Percentiles rank a stretch among this genome's conserved stretches.
phyloP scores from a whole-genome alignment of 1,284 basidiomycete species.

The Pterulicium gracile region DNA sequence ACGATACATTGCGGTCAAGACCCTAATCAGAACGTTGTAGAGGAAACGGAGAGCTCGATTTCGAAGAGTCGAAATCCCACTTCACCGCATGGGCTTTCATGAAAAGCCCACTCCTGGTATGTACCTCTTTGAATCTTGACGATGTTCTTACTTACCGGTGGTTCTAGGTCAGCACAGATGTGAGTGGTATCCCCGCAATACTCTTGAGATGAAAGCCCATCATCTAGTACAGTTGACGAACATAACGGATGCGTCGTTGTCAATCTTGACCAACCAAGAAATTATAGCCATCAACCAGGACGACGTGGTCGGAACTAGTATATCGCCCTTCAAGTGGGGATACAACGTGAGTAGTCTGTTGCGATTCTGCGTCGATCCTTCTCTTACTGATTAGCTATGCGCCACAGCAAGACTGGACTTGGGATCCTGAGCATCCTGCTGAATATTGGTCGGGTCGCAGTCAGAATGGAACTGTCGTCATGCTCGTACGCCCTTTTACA shows the following conservation, averaged over 20 bases:
- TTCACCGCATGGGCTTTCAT: constrained; percentile 39
- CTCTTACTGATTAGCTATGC: background rate
- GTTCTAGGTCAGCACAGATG: constrained; percentile 22
- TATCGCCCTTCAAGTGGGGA: constrained; percentile 62
- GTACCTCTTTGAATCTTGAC: background rate
- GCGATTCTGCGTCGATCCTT: constrained; percentile 2
- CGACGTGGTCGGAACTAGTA: constrained; percentile 43
- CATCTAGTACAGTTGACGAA: constrained; percentile 30
- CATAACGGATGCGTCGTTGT: constrained; percentile 35
- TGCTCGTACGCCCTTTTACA: constrained; percentile 30
- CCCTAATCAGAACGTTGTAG: constrained; percentile 13
- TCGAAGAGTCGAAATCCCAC: constrained; percentile 33
- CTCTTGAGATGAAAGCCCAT: background rate
- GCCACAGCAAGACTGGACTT: constrained; percentile 38
- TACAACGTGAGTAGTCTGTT: constrained; percentile 30
- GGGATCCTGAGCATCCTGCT: constrained; percentile 37
- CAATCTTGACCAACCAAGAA: constrained; percentile 49
- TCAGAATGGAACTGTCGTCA: constrained; percentile 43
- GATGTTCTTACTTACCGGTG: background rate
- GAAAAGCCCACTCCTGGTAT: constrained; percentile 32
- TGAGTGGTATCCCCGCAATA: constrained; percentile 14
- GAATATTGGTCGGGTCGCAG: constrained; percentile 50
- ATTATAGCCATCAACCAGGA: constrained; percentile 65
- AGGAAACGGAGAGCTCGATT: constrained; percentile 30
- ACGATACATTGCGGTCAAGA: background rate